Evolutionary conservation across 805 yeast genomes (phyloP).

Genomic region (Saccharomycopsis olivae): DNA sequence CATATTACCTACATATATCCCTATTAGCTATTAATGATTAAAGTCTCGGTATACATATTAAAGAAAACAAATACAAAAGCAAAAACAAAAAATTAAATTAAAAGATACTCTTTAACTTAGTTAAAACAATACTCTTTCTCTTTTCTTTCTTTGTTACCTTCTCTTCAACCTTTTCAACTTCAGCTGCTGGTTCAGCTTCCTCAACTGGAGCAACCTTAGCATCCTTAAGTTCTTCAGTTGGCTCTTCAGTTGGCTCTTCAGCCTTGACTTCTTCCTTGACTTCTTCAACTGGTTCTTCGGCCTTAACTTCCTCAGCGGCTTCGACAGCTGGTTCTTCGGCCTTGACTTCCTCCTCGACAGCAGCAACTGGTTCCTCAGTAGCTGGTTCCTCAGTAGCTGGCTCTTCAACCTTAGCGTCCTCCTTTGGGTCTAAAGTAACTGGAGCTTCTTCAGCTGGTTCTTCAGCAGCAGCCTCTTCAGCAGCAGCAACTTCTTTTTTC

Average conservation of each 20-base stretch:
- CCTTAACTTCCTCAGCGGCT: constrained; percentile 14
- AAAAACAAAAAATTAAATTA: too few relatives aligned
- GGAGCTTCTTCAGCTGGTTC: constrained; percentile 7
- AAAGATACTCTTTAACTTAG: constrained; percentile 24
- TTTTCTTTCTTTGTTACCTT: constrained; percentile 22
- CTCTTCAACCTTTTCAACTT: constrained; percentile 17
- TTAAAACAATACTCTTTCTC: constrained; percentile 33
- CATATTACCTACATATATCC: too few relatives aligned
- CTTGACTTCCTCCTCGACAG: constrained; percentile 4
- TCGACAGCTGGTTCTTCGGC: constrained; percentile 19
- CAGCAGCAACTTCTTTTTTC: constrained; percentile 15
- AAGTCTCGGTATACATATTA: too few relatives aligned
- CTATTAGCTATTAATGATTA: too few relatives aligned
- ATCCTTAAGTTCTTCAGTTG: constrained; percentile 18
- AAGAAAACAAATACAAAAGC: too few relatives aligned
- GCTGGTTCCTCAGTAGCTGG: constrained; percentile 4
- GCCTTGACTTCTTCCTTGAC: constrained; percentile 1
- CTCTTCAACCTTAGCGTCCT: constrained; percentile 3
- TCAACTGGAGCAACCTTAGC: constrained; percentile 20
- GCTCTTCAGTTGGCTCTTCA: constrained; percentile 15
- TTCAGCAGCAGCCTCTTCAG: too few relatives aligned
- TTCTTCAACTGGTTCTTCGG: constrained; percentile 19
- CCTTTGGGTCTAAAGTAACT: constrained; percentile 14
- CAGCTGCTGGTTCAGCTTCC: constrained; percentile 12
- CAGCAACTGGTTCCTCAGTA: constrained; percentile 17